Evolutionary conservation across 768 basidiomycete species (phyloP), one percentile per base, ranked within the genome.

Genomic region (Boletus tylopilopsis): DNA sequence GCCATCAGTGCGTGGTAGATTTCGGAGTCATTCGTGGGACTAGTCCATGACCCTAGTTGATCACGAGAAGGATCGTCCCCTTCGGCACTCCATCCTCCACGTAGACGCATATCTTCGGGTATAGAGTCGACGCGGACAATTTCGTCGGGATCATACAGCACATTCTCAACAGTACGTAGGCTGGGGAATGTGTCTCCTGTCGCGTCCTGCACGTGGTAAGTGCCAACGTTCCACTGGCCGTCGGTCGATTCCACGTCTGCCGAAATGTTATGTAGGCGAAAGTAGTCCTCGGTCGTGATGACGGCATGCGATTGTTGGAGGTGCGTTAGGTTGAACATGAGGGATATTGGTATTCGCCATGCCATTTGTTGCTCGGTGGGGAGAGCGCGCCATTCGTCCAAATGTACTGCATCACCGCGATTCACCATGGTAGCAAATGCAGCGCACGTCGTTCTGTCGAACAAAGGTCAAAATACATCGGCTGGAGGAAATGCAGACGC

Each of bases 341-440:
- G 7, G 42, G 65, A 61, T 42, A 66, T 66, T 2, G 68, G 66
- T 50, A 73, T 49, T 29, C 56, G 51, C 63, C 70, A 71, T 3
- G 58, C 71, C 64, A 69, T 71, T 45, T 66, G 67, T 52, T 68
- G 52, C 54, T 70, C 67, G 9, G 63, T 54, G 19, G 75, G 75
- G 29, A 71, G 62, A 0, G 54, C 15, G 7, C 68, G 60, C 75
- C 76, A 77, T 47, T 76, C 71, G 25, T 71, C 64, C 22, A 53
- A 62, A 38, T 68, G 62, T 10, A 68, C 55, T 5, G 68, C 75
- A 27, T 77, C 73, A 2, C 70, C 68, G 25, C 76, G 69, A 41
- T 76, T 77, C 38, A 77, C 76, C 74, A 75, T 75, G 5, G 63
- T 63, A 5, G 68, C 68, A 53, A 67, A 75, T 2, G 73, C 66